These are phyloP conservation scores for Fusarium sp. DNA, from an alignment of 2,329 filamentous ascomycete species.

Conservation along the genomic window DNA sequence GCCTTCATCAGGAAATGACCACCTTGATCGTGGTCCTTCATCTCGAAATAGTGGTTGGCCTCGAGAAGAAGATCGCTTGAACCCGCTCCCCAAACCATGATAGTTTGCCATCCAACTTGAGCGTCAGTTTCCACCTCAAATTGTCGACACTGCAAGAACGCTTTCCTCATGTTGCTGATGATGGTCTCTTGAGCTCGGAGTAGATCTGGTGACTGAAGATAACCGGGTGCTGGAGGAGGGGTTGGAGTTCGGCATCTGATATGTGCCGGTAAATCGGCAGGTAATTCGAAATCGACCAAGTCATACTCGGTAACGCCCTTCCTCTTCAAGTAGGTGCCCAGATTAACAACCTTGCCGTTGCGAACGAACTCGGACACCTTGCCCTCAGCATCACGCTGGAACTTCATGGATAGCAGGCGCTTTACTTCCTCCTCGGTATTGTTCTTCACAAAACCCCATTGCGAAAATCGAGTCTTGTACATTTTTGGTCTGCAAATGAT, in stretches of 20 bases:
- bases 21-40: constrained; percentile 55
- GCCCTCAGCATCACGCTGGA: constrained; percentile 64
- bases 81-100: constrained; percentile 59
- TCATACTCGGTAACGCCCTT: constrained; percentile 67
- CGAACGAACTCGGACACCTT: constrained; percentile 66
- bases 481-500: constrained; percentile 60
- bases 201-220: constrained; percentile 58
- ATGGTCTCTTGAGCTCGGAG: constrained; percentile 59
- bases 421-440: constrained; percentile 67
- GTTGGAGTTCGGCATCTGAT: constrained; percentile 61
- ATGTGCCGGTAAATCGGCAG: constrained; percentile 58
- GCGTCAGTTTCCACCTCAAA: constrained; percentile 55
- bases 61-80: constrained; percentile 60
- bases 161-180: constrained; percentile 59
- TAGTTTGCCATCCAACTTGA: constrained; percentile 56
- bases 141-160: constrained; percentile 60
- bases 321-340: constrained; percentile 65
- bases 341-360: constrained; percentile 64
- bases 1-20: constrained; percentile 57
- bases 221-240: constrained; percentile 57
- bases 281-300: constrained; percentile 60
- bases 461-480: constrained; percentile 68
- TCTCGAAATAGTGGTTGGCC: constrained; percentile 59
- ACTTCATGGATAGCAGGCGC: constrained; percentile 63
- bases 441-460: constrained; percentile 68